Evolutionary conservation across 345 rosid species (phyloP).

Genomic region (Linum lewisii): DNA sequence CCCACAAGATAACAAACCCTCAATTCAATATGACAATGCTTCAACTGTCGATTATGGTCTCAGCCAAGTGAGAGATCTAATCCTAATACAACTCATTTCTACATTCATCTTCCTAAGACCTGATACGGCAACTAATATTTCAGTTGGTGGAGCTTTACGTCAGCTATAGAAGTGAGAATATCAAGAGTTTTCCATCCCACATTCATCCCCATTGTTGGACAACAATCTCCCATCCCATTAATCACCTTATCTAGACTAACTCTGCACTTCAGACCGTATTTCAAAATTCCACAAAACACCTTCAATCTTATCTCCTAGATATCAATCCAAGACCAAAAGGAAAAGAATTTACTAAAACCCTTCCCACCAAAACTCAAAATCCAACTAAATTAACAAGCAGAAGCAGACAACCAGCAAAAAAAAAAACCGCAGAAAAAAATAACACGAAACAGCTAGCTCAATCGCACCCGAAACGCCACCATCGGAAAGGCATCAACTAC

Average conservation of each 20-base stretch:
- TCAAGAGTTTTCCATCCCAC: neutral
- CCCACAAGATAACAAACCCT: neutral
- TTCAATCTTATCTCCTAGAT: neutral
- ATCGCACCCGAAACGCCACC: too few relatives aligned
- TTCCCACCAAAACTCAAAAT: too few relatives aligned
- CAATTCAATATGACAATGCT: neutral
- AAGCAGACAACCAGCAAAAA: too few relatives aligned
- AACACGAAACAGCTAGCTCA: too few relatives aligned
- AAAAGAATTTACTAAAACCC: too few relatives aligned
- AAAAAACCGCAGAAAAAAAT: too few relatives aligned
- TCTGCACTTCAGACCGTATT: neutral
- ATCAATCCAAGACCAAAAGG: too few relatives aligned
- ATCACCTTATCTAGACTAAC: neutral
- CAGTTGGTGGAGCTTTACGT: neutral
- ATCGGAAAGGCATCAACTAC: neutral
- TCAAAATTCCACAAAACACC: neutral
- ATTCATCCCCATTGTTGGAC: too few relatives aligned
- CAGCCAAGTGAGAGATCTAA: neutral
- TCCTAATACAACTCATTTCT: neutral
- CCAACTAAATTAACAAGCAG: too few relatives aligned
- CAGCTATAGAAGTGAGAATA: neutral
- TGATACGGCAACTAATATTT: neutral
- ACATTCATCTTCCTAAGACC: neutral
- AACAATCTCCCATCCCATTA: neutral
- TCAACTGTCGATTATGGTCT: neutral